phyloP scores from a whole-genome alignment of 2,329 filamentous ascomycete species.

The Colletotrichum sansevieriae region DNA sequence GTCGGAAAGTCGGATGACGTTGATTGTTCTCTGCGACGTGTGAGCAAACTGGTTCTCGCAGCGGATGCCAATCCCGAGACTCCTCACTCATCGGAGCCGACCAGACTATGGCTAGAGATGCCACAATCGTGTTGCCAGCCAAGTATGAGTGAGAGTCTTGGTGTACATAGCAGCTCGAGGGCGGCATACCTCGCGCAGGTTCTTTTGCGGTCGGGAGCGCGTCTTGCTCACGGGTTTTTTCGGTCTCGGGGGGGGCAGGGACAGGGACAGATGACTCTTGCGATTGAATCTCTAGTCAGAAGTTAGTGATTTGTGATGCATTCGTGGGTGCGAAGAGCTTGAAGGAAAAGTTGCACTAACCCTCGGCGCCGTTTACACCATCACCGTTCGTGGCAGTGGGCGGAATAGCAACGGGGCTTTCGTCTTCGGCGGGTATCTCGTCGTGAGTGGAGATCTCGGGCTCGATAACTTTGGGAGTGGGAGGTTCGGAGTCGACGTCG shows the following conservation, averaged over 20 bases:
- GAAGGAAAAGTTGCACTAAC: slow-evolving; percentile 8
- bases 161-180: background rate
- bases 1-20: slow-evolving; percentile 42
- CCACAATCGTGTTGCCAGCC: background rate
- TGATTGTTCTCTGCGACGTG: slow-evolving; percentile 24
- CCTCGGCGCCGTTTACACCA: slow-evolving; percentile 22
- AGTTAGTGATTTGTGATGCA: background rate
- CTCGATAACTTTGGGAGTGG: slow-evolving; percentile 37
- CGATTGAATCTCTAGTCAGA: background rate
- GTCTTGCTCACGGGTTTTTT: slow-evolving; percentile 31
- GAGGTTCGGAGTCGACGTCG: slow-evolving; percentile 35
- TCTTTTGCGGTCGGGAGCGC: background rate
- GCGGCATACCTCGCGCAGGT: slow-evolving; percentile 25
- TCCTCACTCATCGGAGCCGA: slow-evolving; percentile 3
- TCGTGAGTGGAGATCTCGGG: slow-evolving; percentile 7
- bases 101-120: slow-evolving; percentile 2
- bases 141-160: slow-evolving; percentile 1
- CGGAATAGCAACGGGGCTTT: background rate
- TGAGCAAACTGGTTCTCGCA: slow-evolving; percentile 6
- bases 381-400: slow-evolving; percentile 2
- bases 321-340: background rate
- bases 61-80: background rate
- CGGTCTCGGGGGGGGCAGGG: slow-evolving; percentile 15
- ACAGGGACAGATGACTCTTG: slow-evolving; percentile 22
- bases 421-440: background rate